phyloP scores from a whole-genome alignment of 2,329 filamentous ascomycete species.

The Ceratocystis ficicola region DNA sequence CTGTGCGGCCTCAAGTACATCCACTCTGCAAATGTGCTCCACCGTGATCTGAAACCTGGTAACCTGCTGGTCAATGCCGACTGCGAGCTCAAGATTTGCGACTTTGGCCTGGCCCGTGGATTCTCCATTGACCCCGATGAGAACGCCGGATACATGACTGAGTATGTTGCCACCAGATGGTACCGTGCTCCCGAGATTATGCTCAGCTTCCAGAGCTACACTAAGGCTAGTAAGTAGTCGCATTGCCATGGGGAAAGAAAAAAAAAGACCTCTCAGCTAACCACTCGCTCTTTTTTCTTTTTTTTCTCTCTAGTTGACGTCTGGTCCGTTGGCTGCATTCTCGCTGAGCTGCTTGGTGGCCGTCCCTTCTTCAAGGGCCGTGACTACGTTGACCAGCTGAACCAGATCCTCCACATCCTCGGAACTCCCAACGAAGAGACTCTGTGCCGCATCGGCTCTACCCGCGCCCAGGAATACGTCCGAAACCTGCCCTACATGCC shows the following conservation, averaged over 20 bases:
- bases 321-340: conserved; percentile 96
- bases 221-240: conserved; percentile 87
- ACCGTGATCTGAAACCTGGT: conserved; percentile 92
- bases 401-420: conserved; percentile 96
- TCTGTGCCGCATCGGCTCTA: conserved; percentile 81
- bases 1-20: conserved; percentile 98
- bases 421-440: conserved; percentile 95
- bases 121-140: conserved; percentile 97
- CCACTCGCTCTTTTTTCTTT: not conserved
- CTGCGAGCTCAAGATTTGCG: conserved; percentile 98
- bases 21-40: conserved; percentile 93
- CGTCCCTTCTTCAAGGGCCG: conserved; percentile 98
- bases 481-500: conserved; percentile 91
- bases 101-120: conserved; percentile 90
- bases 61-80: conserved; percentile 97
- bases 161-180: conserved; percentile 97
- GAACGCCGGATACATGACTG: conserved; percentile 98
- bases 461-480: conserved; percentile 94
- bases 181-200: conserved; percentile 93
- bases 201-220: conserved; percentile 99
- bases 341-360: conserved; percentile 88
- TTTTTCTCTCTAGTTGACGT: conserved; percentile 61
- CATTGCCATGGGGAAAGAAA: not conserved
- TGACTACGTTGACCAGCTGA: conserved; percentile 98
- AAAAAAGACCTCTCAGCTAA: not conserved